These are phyloP conservation scores for Euphorbia celastroides DNA, from an alignment of 441 rosid genomes.

Conservation along the genomic window DNA sequence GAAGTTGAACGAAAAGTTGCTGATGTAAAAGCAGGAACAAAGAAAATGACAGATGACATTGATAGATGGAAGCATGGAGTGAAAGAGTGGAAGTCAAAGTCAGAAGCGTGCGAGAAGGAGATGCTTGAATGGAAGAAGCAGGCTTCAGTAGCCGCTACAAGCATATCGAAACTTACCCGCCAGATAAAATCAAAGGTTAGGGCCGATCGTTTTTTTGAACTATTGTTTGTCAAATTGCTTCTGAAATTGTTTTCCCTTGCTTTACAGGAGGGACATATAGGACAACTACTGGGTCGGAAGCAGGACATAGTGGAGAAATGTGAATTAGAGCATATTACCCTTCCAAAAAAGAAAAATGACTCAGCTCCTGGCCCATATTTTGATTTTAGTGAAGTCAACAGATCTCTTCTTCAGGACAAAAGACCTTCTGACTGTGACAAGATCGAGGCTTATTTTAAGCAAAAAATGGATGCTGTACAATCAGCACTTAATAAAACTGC, in stretches of 20 bases:
- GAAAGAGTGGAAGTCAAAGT: constrained; percentile 84
- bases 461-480: constrained; percentile 62
- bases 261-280: constrained; percentile 74
- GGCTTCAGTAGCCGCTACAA: constrained; percentile 75
- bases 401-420: constrained; percentile 72
- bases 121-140: constrained; percentile 87
- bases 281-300: constrained; percentile 62
- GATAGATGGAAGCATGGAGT: constrained; percentile 68
- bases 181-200: constrained; percentile 78
- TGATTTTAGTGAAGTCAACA: constrained; percentile 78
- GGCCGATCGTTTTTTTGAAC: constrained; percentile 10
- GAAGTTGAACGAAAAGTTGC: constrained; percentile 54
- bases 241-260: constrained; percentile 17
- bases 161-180: constrained; percentile 73
- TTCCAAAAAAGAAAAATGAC: constrained; percentile 80
- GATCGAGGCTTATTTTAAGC: constrained; percentile 68
- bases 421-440: constrained; percentile 80
- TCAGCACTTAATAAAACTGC: constrained; percentile 90
- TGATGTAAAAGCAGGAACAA: constrained; percentile 59
- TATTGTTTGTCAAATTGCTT: neutral
- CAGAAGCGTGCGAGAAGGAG: constrained; percentile 89
- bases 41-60: constrained; percentile 58
- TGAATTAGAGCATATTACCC: constrained; percentile 77
- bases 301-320: constrained; percentile 79
- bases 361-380: constrained; percentile 52